Conservation (phyloP, 257 asterid genomes). For the Penstemon eatonii region DNA sequence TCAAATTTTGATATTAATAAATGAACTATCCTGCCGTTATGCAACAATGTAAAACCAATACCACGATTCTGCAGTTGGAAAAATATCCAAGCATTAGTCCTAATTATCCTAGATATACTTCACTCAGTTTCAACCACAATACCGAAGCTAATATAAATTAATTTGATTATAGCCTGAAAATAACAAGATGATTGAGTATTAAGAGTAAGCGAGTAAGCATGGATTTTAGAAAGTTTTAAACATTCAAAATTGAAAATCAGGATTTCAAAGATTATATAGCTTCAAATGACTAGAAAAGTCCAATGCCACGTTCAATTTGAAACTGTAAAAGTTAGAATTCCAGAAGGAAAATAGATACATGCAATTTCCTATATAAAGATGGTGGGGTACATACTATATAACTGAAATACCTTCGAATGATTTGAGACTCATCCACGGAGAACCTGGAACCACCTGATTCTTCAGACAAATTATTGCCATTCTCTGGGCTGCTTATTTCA, state of each 20-base stretch:
- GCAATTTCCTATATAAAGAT: background rate
- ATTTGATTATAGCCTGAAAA: constrained; percentile 22
- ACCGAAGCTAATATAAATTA: constrained; percentile 14
- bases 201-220: background rate
- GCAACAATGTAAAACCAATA: no score
- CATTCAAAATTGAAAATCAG: background rate
- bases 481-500: constrained; percentile 50
- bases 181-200: constrained; percentile 9
- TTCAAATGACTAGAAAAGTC: no score
- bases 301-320: background rate
- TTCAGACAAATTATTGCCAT: constrained; percentile 46
- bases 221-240: no score
- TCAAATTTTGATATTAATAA: no score
- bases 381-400: background rate
- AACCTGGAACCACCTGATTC: constrained; percentile 47
- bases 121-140: constrained; percentile 23
- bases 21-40: no score
- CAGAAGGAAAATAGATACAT: background rate
- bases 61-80: no score
- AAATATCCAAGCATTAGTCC: no score
- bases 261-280: background rate
- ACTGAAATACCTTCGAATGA: constrained; percentile 55
- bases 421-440: constrained; percentile 43
- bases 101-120: background rate
- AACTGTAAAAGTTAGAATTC: background rate